Evolutionary conservation across 2,329 filamentous ascomycete species (phyloP), one percentile per base, ranked within the genome.

Genomic region (Fusarium chuoi): DNA sequence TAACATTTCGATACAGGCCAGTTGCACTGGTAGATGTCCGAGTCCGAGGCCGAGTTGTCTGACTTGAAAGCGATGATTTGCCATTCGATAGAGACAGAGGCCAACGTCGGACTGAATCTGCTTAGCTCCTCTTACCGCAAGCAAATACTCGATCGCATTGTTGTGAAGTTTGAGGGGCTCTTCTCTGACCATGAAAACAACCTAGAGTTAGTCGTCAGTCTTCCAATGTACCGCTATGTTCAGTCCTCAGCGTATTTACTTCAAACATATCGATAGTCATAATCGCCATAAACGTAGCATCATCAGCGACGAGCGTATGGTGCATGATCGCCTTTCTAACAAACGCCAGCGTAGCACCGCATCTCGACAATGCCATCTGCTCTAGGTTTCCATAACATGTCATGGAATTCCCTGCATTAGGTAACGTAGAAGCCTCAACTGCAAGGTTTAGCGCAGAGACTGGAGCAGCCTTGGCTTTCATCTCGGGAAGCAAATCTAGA

Each of bases 181-280:
- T 41, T 46, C 44, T 22, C 44, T 46, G 0, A 46, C 18, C 2
- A 22, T 28, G 13, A 28, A 28, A 28, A 28, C 44, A 28, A 22
- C 44, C 44, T 46, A 11, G 18, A 46, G 0, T 28, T 22, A 8
- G 6, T 5, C 13, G 8, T 46, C 5, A 46, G 13, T 12, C 4
- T 46, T 6, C 13, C 0, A 0, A 22, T 14, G 12, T 6, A 6
- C 18, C 13, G 2, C 0, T 2, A 4, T 22, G 14, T 22, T 46
- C 18, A 5, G 0, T 28, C 22, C 0, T 3, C 3, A 11, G 24
- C 10, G 8, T 46, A 15, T 4, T 15, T 3, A 22, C 24, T 24
- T 46, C 44, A 22, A 46, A 46, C 26, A 46, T 46, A 15, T 46
- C 18, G 3, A 46, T 28, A 0, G 26, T 28, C 44, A 46, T 46